These are phyloP conservation scores for Xylariaceae sp. DNA, from an alignment of 2,329 filamentous ascomycete genomes.

Conservation along the genomic window DNA sequence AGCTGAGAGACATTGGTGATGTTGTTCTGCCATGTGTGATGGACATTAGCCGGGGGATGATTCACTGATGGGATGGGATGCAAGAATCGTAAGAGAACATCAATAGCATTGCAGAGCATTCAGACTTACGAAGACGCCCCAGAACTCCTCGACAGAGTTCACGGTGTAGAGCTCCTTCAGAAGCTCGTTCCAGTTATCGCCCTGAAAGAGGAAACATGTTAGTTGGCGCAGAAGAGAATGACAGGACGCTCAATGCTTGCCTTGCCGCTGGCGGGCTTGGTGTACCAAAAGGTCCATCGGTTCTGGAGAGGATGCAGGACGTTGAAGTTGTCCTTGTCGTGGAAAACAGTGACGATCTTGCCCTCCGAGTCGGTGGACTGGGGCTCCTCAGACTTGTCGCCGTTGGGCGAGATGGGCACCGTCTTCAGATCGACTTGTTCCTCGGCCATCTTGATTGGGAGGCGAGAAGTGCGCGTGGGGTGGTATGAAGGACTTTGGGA, in stretches of 20 bases:
- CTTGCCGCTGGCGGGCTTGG: slow-evolving; percentile 95
- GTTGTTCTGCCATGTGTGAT: slow-evolving; percentile 74
- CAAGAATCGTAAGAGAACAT: background rate
- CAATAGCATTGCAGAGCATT: background rate
- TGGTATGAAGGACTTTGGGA: background rate
- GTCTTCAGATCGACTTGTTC: slow-evolving; percentile 64
- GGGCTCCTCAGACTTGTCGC: slow-evolving; percentile 52
- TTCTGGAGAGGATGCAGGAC: slow-evolving; percentile 98
- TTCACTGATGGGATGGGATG: background rate
- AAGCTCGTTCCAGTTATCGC: slow-evolving; percentile 97
- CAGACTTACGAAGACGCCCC: slow-evolving; percentile 90
- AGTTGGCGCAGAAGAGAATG: slow-evolving; percentile 12
- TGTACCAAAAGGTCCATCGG: slow-evolving; percentile 99
- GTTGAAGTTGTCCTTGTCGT: slow-evolving; percentile 98
- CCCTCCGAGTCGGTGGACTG: slow-evolving; percentile 44
- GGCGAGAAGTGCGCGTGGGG: background rate
- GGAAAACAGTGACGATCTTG: slow-evolving; percentile 88
- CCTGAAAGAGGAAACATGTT: slow-evolving; percentile 48
- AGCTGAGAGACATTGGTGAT: slow-evolving; percentile 95
- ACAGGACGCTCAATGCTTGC: slow-evolving; percentile 44
- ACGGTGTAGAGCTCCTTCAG: slow-evolving; percentile 99
- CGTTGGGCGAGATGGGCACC: slow-evolving; percentile 64
- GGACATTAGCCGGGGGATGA: background rate
- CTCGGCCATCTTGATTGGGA: slow-evolving; percentile 40
- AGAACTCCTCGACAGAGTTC: slow-evolving; percentile 98